phyloP scores from a whole-genome alignment of 2,329 filamentous ascomycete species.

The Metarhizium brunneum region DNA sequence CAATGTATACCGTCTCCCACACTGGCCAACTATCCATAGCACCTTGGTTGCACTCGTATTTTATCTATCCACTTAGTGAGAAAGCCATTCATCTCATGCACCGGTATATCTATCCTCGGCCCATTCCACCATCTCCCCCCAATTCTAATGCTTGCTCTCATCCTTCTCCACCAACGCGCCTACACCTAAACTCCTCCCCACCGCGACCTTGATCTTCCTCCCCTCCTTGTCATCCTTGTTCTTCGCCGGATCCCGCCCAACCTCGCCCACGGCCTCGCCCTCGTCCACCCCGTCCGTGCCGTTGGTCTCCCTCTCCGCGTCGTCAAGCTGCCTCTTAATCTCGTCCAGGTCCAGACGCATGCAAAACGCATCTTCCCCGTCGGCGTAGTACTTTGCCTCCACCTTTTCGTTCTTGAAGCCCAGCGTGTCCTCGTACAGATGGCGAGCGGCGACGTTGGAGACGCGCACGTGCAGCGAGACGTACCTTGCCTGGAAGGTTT shows the following conservation, averaged over 20 bases:
- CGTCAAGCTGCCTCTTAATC: slow-evolving; percentile 37
- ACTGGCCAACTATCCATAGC: no score
- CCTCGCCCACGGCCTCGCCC: slow-evolving; percentile 60
- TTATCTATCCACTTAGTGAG: no score
- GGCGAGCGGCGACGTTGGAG: slow-evolving; percentile 83
- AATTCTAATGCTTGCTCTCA: slow-evolving; percentile 33
- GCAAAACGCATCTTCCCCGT: slow-evolving; percentile 90
- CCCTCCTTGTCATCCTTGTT: slow-evolving; percentile 29
- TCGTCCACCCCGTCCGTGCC: slow-evolving; percentile 40
- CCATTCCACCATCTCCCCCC: neutral
- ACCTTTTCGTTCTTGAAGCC: slow-evolving; percentile 82
- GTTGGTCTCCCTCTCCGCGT: slow-evolving; percentile 30
- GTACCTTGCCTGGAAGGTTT: slow-evolving; percentile 84
- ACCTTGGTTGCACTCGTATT: no score
- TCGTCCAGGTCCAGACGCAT: slow-evolving; percentile 80
- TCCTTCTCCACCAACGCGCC: slow-evolving; percentile 67
- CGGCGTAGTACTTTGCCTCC: slow-evolving; percentile 88
- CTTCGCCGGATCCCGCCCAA: slow-evolving; percentile 38
- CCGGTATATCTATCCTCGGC: neutral
- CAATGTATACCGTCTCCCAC: no score
- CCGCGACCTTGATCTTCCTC: slow-evolving; percentile 74
- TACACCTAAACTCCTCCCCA: slow-evolving; percentile 72
- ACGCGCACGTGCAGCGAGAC: slow-evolving; percentile 94
- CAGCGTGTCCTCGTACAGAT: slow-evolving; percentile 86
- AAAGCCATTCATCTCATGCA: no score